Percentiles rank a stretch among this genome's conserved stretches.
Conservation (phyloP, 2,329 filamentous ascomycete genomes). For the Arthroderma sp. region DNA sequence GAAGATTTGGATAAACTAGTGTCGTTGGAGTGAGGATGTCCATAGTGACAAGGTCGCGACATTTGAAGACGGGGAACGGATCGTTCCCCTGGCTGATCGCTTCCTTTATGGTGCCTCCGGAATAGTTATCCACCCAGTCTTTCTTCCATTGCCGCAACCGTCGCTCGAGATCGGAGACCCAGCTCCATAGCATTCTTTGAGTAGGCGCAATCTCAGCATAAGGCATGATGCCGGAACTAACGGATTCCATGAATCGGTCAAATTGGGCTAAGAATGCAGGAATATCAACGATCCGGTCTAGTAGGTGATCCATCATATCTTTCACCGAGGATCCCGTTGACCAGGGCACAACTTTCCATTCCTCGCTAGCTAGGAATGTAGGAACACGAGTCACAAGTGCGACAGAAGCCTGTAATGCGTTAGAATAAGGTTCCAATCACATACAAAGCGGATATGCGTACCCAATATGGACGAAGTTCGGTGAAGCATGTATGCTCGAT, state of each 20-base stretch:
- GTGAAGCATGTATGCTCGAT: conserved; percentile 28
- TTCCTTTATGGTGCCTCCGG: conserved; percentile 9
- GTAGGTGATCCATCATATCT: conserved; percentile 24
- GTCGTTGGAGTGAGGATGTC: conserved; percentile 9
- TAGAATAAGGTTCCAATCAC: conserved; percentile 1
- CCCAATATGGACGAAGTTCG: conserved; percentile 28
- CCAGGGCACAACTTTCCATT: conserved; percentile 30
- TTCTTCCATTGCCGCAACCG: conserved; percentile 17
- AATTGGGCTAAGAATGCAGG: conserved; percentile 20
- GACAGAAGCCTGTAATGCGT: conserved; percentile 16
- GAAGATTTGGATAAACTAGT: conserved; percentile 16
- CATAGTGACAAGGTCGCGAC: conserved; percentile 13
- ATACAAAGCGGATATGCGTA: conserved; percentile 10
- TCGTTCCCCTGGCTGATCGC: conserved; percentile 6
- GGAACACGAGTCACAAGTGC: conserved; percentile 20
- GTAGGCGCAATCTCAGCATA: conserved; percentile 22
- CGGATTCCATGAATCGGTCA: conserved; percentile 18
- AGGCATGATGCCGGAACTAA: conserved; percentile 15
- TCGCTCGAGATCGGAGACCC: conserved; percentile 20
- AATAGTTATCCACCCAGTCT: conserved; percentile 16
- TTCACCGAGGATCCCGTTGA: conserved; percentile 23
- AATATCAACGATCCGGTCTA: conserved; percentile 25
- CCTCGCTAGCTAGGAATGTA: conserved; percentile 23
- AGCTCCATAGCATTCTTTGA: conserved; percentile 22
- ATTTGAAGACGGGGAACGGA: conserved; percentile 14